Conservation (phyloP, 1,284 basidiomycete genomes). For the Singerocomus inundabilis region DNA sequence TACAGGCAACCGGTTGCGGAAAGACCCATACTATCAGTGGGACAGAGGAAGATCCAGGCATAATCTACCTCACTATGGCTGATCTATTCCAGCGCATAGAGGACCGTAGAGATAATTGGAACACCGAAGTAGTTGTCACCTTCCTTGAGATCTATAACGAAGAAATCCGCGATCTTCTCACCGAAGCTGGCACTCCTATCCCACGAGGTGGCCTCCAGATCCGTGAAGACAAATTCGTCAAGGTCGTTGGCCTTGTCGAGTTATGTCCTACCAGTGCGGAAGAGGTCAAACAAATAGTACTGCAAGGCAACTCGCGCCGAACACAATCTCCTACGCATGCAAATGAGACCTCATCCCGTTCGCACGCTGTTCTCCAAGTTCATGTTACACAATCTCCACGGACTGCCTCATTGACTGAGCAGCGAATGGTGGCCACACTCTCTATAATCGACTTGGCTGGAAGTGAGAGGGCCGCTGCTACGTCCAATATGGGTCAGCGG, state of each 20-base stretch:
- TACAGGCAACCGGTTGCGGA: constrained; percentile 93
- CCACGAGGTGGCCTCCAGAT: constrained; percentile 86
- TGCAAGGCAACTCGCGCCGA: constrained; percentile 82
- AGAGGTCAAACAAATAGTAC: constrained; percentile 90
- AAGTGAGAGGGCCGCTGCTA: constrained; percentile 92
- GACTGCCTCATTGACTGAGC: constrained; percentile 76
- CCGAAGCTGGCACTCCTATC: constrained; percentile 62
- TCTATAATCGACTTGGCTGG: constrained; percentile 97
- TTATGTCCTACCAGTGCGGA: constrained; percentile 78
- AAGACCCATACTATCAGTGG: constrained; percentile 99
- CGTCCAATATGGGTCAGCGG: constrained; percentile 94
- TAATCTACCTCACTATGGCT: constrained; percentile 96
- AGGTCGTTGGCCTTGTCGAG: constrained; percentile 82
- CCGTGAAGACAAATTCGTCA: constrained; percentile 90
- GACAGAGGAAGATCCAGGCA: constrained; percentile 79
- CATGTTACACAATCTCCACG: constrained; percentile 86
- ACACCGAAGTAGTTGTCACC: constrained; percentile 84
- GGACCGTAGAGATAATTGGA: constrained; percentile 78
- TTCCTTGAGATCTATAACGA: constrained; percentile 99
- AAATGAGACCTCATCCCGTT: constrained; percentile 93
- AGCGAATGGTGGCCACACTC: constrained; percentile 81
- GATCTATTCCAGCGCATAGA: constrained; percentile 91
- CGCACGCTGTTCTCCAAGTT: constrained; percentile 93
- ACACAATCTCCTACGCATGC: constrained; percentile 93
- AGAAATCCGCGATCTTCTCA: constrained; percentile 92